Percentiles rank a stretch among this genome's conserved stretches.
phyloP scores from a whole-genome alignment of 257 asterid species.

The Solanum virginianum region DNA sequence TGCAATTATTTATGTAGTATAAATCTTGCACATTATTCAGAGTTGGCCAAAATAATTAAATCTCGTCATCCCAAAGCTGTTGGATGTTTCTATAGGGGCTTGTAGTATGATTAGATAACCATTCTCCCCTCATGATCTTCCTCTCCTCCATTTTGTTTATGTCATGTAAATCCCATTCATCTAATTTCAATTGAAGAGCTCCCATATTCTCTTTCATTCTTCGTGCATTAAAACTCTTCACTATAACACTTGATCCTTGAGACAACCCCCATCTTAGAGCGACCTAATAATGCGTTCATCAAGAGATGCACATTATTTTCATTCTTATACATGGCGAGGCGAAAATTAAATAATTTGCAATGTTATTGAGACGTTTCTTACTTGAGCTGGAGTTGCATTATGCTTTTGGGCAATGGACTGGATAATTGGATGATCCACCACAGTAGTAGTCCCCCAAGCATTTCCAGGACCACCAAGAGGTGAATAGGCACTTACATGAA shows the following conservation, averaged over 20 bases:
- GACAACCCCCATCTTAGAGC: conserved; percentile 70
- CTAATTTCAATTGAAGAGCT: conserved; percentile 36
- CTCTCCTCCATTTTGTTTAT: conserved; percentile 48
- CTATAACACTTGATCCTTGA: conserved; percentile 56
- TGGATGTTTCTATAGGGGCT: conserved; percentile 69
- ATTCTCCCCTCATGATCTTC: conserved; percentile 73
- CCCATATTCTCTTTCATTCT: conserved; percentile 68
- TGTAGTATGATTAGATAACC: conserved; percentile 40
- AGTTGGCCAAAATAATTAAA: conserved; percentile 10
- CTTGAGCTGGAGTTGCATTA: conserved; percentile 72
- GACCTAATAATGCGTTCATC: conserved; percentile 15
- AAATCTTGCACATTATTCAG: neutral
- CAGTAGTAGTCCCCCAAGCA: conserved; percentile 70
- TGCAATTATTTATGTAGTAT: neutral
- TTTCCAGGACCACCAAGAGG: conserved; percentile 83
- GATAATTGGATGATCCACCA: conserved; percentile 42
- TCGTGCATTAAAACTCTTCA: conserved; percentile 57
- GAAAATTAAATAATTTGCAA: neutral
- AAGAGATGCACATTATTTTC: neutral
- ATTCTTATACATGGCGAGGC: neutral
- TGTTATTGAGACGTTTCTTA: neutral
- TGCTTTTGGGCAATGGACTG: conserved; percentile 48
- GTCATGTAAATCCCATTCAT: conserved; percentile 27
- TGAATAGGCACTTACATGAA: conserved; percentile 74
- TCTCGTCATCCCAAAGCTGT: conserved; percentile 77